Conservation (phyloP, 2,329 filamentous ascomycete species). For the Trichophyton schoenleinii region DNA sequence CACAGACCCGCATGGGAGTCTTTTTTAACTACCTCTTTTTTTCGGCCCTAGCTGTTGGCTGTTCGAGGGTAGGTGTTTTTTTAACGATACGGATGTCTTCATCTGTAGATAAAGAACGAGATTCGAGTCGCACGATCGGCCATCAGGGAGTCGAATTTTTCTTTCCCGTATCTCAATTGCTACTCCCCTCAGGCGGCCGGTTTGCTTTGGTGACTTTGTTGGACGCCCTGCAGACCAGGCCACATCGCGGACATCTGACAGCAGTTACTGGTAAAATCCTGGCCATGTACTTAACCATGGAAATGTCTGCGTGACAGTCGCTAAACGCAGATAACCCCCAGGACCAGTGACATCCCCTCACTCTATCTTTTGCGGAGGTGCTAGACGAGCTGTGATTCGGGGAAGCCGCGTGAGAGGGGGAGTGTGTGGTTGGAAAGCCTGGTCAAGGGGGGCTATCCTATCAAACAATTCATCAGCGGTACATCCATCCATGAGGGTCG, state of each 20-base stretch:
- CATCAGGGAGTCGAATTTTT: neutral
- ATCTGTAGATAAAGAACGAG: neutral
- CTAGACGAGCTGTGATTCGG: neutral
- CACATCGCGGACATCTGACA: neutral
- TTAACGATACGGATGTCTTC: neutral
- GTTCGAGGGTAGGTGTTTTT: neutral
- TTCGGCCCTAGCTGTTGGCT: neutral
- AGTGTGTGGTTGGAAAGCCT: neutral
- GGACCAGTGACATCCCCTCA: neutral
- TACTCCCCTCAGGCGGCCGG: too few species aligned
- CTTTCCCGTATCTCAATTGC: neutral
- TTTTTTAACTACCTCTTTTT: neutral
- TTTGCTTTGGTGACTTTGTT: neutral
- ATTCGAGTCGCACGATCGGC: neutral
- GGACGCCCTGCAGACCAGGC: neutral
- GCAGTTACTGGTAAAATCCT: neutral
- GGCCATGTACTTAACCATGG: neutral
- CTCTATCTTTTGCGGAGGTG: neutral
- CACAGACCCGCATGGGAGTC: neutral
- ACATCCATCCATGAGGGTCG: neutral
- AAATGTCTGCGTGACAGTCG: neutral
- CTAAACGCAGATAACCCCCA: neutral
- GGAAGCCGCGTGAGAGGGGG: neutral
- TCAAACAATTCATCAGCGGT: neutral
- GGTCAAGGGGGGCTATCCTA: neutral